phyloP scores from a whole-genome alignment of 805 yeast species.

The Spathaspora girioi region DNA sequence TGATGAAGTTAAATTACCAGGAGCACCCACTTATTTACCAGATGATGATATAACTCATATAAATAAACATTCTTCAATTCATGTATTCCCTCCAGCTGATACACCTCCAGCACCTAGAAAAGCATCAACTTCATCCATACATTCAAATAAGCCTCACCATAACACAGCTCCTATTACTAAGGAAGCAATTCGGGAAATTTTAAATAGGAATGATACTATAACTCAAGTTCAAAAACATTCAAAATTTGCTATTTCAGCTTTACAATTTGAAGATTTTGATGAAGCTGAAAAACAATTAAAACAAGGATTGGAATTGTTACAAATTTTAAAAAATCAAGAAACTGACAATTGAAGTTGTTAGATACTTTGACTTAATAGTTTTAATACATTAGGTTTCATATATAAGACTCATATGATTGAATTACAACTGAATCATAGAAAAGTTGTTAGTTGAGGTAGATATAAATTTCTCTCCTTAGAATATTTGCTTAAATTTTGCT shows the following conservation, averaged over 20 bases:
- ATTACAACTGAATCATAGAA: too few species aligned
- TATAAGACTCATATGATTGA: too few species aligned
- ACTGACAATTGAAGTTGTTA: not conserved
- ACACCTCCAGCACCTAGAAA: constrained; percentile 1
- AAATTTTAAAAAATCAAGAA: constrained; percentile 9
- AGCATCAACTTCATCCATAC: not conserved
- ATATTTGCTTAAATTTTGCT: too few species aligned
- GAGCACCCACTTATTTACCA: constrained; percentile 41
- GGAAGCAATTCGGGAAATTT: constrained; percentile 45
- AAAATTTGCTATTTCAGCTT: constrained; percentile 73
- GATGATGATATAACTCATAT: constrained; percentile 35
- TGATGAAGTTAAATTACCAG: constrained; percentile 31
- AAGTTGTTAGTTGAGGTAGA: too few species aligned
- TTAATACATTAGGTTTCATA: too few species aligned
- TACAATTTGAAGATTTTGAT: constrained; percentile 68
- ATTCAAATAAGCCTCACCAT: not conserved
- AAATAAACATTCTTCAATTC: constrained; percentile 35
- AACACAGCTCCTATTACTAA: constrained; percentile 16
- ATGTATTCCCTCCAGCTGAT: constrained; percentile 25
- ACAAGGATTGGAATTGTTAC: constrained; percentile 48
- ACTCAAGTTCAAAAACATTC: constrained; percentile 64
- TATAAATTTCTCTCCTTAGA: too few species aligned
- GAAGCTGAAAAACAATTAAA: constrained; percentile 65
- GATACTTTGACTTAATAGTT: too few species aligned
- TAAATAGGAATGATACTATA: constrained; percentile 54